Base-by-base conservation (phyloP, 495 filamentous ascomycete genomes). In the Aspergillus bertholletiae region DNA sequence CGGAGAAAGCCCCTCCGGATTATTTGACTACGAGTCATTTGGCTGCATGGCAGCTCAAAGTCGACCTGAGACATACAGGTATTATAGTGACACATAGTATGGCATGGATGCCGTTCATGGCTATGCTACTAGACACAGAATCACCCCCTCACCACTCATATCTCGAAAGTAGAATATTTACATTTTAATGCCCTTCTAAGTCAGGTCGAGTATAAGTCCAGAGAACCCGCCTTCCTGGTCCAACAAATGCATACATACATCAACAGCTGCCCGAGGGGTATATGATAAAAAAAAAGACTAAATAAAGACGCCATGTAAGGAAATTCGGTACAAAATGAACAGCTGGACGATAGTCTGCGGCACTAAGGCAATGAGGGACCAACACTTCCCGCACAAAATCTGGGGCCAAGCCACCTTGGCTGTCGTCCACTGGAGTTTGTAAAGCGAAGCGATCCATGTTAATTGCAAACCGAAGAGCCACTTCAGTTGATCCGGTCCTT, bases 401-500 rank as follows among this genome's bases (percentile, higher is more conserved):
- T 5, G 5, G 11, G 13, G 1, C 2, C 11, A 37, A 37, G 34
- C 34, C 34, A 37, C 13, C 2, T 34, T 34, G 30, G 13, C 6
- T n/a, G n/a, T n/a, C 30, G 6, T 34, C 30, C 13, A 2, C 30
- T 34, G 13, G 12, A 34, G 9, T 5, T 9, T 5, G n/a, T n/a
- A 28, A 28, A 28, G 27, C 9, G 27, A 28, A 28, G 27, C 27
- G 27, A 28, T 9, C 5, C 5, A 28, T 28, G 27, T 9, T 9
- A 28, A 21, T 34, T 20, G 53, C 40, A 50, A 55, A 54, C 51
- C 43, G n/a, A 32, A 54, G 23, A 49, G n/a, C 54, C 18, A 49
- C 21, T 13, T 63, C 47, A 72, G 56, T 57, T 67, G 47, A 63
- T 65, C 17, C 70, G 66, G 60, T 76, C 75, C 55, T 73, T 75